These are phyloP conservation scores for Colletotrichum musae DNA, from an alignment of 2,329 filamentous ascomycete species.

Conservation along the genomic window DNA sequence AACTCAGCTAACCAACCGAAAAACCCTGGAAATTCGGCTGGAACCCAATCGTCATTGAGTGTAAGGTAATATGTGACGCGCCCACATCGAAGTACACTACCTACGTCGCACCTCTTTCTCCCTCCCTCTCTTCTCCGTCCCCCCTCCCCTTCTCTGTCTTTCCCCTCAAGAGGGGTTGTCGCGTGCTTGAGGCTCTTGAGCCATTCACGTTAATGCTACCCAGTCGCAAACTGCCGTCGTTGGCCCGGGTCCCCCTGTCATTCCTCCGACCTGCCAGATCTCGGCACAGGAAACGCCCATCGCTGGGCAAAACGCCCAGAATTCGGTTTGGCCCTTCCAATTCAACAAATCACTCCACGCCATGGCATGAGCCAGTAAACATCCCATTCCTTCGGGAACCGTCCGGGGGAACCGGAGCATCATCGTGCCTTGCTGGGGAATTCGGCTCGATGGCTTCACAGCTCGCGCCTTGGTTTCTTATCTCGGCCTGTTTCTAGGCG, in stretches of 20 bases:
- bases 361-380: conserved; percentile 16
- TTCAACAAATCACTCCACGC: neutral
- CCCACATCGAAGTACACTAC: neutral
- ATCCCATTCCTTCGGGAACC: conserved; percentile 5
- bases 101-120: neutral
- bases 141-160: no score
- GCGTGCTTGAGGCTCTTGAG: conserved; percentile 35
- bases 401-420: neutral
- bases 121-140: no score
- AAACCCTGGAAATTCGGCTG: conserved; percentile 5
- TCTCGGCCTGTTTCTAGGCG: no score
- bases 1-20: neutral
- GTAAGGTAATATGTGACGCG: neutral
- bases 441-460: neutral
- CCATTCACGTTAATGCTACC: conserved; percentile 17
- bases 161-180: no score
- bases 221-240: conserved; percentile 1
- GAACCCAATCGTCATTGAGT: conserved; percentile 13
- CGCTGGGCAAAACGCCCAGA: conserved; percentile 34
- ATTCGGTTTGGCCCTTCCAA: conserved; percentile 11
- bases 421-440: neutral
- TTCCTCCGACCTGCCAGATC: conserved; percentile 29
- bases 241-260: conserved; percentile 21
- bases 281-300: conserved; percentile 27
- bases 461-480: neutral